phyloP scores from a whole-genome alignment of 2,329 filamentous ascomycete genomes.

The Neospermospora avenae region DNA sequence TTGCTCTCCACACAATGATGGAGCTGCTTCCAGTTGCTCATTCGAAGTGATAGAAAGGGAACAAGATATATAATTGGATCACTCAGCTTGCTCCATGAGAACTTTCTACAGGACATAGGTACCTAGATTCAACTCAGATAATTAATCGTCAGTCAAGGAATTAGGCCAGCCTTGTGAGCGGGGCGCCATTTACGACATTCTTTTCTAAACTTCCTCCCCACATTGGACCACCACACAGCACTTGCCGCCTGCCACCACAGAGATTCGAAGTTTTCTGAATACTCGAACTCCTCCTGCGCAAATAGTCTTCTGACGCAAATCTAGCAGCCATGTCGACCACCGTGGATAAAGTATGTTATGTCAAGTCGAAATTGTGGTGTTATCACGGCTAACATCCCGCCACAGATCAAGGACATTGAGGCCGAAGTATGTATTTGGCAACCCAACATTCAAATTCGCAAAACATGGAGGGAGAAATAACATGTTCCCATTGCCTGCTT shows the following conservation, averaged over 20 bases:
- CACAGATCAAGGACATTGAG: slow-evolving; percentile 94
- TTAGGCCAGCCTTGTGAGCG: no score
- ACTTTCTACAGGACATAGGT: no score
- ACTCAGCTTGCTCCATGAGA: no score
- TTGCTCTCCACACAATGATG: no score
- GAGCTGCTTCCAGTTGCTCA: no score
- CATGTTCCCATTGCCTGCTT: neutral
- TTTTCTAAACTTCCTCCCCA: slow-evolving; percentile 4
- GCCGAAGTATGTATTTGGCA: slow-evolving; percentile 64
- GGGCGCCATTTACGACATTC: neutral
- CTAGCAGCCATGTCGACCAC: slow-evolving; percentile 80
- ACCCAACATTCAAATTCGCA: neutral
- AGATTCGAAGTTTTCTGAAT: neutral
- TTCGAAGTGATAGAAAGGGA: no score
- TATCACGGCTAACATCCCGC: slow-evolving; percentile 25
- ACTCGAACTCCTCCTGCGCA: neutral
- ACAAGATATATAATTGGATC: no score
- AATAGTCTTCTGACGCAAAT: neutral
- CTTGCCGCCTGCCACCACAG: neutral
- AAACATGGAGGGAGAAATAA: neutral
- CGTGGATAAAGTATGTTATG: slow-evolving; percentile 77
- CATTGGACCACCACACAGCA: no score
- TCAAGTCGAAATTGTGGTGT: neutral
- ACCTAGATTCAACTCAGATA: no score
- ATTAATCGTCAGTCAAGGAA: no score